These are phyloP conservation scores for Sarocladium brachiariae DNA, from an alignment of 2,329 filamentous ascomycete species.

Conservation along the genomic window DNA sequence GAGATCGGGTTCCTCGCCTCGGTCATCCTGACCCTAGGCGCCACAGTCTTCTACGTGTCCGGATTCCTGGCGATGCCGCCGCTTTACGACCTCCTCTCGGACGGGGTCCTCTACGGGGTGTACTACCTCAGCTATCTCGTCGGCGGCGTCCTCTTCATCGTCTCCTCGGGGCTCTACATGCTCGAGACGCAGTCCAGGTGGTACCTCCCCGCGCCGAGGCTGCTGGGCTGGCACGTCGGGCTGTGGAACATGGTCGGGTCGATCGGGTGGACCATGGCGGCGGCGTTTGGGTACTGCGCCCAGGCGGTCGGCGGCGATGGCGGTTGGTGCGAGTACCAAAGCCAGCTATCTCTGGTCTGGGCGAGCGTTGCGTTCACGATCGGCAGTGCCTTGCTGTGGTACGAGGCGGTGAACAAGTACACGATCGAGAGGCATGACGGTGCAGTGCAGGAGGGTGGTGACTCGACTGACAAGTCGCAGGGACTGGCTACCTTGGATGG, in stretches of 20 bases:
- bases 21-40: constrained; percentile 46
- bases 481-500: no score
- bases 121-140: constrained; percentile 54
- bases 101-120: constrained; percentile 39
- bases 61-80: constrained; percentile 54
- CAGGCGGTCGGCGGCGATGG: constrained; percentile 13
- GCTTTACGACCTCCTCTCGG: constrained; percentile 43
- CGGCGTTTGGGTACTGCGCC: constrained; percentile 42
- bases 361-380: constrained; percentile 4
- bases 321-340: constrained; percentile 29
- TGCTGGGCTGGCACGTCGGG: constrained; percentile 60
- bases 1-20: constrained; percentile 59
- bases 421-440: constrained; percentile 1
- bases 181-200: constrained; percentile 57
- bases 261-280: constrained; percentile 54
- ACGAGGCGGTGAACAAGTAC: constrained; percentile 8
- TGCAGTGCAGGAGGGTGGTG: no score
- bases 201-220: constrained; percentile 46
- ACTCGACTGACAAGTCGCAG: no score
- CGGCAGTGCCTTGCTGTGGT: constrained; percentile 8
- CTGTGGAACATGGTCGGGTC: constrained; percentile 56
- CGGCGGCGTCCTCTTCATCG: constrained; percentile 54
- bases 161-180: constrained; percentile 52
- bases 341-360: constrained; percentile 29
- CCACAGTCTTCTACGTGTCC: constrained; percentile 58